Evolutionary conservation across 2,329 filamentous ascomycete genomes (phyloP).

Genomic region (Diaporthe ampelina): DNA sequence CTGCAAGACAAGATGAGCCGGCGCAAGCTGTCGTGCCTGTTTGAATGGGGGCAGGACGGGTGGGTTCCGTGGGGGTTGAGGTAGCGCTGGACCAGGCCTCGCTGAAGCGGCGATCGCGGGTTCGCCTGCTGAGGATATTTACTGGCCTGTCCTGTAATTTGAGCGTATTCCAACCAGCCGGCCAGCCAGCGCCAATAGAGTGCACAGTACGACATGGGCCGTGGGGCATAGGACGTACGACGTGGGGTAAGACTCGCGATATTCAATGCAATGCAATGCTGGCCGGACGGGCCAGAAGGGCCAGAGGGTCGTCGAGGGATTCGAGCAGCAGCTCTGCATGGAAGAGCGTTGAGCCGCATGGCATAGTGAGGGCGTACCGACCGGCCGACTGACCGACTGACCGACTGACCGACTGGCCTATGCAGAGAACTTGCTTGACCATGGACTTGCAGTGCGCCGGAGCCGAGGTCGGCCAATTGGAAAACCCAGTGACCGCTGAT

Average conservation of each 20-base stretch:
- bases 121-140: neutral
- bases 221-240: neutral
- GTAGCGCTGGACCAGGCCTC: neutral
- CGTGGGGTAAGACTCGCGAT: neutral
- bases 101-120: slow-evolving; percentile 17
- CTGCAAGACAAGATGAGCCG: slow-evolving; percentile 18
- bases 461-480: slow-evolving; percentile 21
- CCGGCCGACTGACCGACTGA: too few species aligned
- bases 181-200: neutral
- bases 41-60: slow-evolving; percentile 12
- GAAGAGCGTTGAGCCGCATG: slow-evolving; percentile 20
- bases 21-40: slow-evolving; percentile 10
- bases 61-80: slow-evolving; percentile 22
- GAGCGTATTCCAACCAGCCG: neutral
- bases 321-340: neutral
- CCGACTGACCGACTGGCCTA: too few species aligned
- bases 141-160: neutral
- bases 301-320: neutral
- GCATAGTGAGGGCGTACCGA: neutral
- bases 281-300: neutral
- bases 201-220: neutral
- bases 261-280: neutral
- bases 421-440: too few species aligned
- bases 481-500: neutral
- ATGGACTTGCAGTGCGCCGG: neutral